Base-by-base conservation (phyloP, 345 rosid species). In the Gossypium stocksii region DNA sequence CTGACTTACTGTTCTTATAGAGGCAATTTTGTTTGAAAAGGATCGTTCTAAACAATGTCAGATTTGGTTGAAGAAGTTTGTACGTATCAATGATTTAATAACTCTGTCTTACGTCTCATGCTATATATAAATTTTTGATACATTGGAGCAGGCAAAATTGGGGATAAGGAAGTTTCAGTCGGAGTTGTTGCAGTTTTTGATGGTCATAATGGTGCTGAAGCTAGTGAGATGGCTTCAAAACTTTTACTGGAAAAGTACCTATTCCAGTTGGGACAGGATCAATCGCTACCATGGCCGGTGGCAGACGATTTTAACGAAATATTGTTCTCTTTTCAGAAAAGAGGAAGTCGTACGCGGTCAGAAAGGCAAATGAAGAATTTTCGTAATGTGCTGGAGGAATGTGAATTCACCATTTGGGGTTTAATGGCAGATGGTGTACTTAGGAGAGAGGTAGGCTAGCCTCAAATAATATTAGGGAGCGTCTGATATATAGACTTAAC, bases 171-270 rank as follows among this genome's bases (percentile, higher is more conserved):
- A 84, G 90, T 90, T 49, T 52, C 59, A n/a, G 92, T 90, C 60
- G 97, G 94, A 72, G 81, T 94, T 57, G 87, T 86, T 44, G 97
- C 97, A n/a, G 97, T 90, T 74, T 92, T 92, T 84, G 63, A 94
- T 56, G 98, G 98, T 19, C 97, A 94, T 76, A 91, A 94, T 81
- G 98, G 98, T 45, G 93, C 94, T 17, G 98, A 94, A 94, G 98
- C 98, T 66, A 94, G 98, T 80, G 98, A 94, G 76, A 90, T 94
- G 97, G 97, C 98, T 78, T 92, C 97, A 0, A 89, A 86, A 75
- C 91, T 89, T 79, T 71, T 94, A 43, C 75, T 94, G 78, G 38
- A 4, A 29, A 29, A 29, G 38, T 29, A 29, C 38, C 6, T 29
- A 29, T 2, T 29, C 38, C 38, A 29, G 38, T 29, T 29, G 38